Evolutionary conservation across 2,329 filamentous ascomycete genomes (phyloP), one percentile per base, ranked within the genome.

Genomic region (Neofusicoccum ribis): DNA sequence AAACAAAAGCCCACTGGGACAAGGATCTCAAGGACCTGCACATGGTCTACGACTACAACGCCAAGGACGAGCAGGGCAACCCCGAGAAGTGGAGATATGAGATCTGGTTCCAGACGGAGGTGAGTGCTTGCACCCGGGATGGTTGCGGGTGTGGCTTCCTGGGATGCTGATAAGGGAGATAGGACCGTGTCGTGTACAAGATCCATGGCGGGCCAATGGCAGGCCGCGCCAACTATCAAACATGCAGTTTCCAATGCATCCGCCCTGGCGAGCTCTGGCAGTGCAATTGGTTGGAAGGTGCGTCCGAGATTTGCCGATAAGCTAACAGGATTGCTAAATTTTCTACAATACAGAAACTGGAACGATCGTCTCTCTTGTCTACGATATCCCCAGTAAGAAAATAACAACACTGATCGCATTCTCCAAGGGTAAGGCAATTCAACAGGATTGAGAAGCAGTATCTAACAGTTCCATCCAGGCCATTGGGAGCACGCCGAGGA

Each of bases 121-220:
- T 63, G 8, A 23, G 49, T 36, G 5, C 0, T 17, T 27, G 23
- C 20, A 34, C 8, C 14, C 11, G 4, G 9, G n/a, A 37, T 20
- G 23, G 15, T 31, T 37, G 50, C 34, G 20, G 47, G 3, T 34
- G 17, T 74, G 80, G 31, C 50, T 41, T 49, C 49, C 36, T 20
- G 4, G 43, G n/a, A 11, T 41, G 34, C 46, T 62, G 47, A 62
- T 62, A 41, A 41, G 34, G 14, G 31, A 62, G 20, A 54, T 44
- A 63, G 61, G 71, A 71, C 63, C 80, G 84, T 4, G 81, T 86
- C 54, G 82, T 87, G 66, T 88, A 88, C 68, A 81, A 81, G 27
- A 88, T 88, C 63, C 85, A 87, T 68, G 84, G 85, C 3, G 85
- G 85, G 0, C 85, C 85, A 3, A 88, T 88, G 85, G 81, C 81